Conservation (phyloP, 306 rosid species). For the Datisca glomerata region DNA sequence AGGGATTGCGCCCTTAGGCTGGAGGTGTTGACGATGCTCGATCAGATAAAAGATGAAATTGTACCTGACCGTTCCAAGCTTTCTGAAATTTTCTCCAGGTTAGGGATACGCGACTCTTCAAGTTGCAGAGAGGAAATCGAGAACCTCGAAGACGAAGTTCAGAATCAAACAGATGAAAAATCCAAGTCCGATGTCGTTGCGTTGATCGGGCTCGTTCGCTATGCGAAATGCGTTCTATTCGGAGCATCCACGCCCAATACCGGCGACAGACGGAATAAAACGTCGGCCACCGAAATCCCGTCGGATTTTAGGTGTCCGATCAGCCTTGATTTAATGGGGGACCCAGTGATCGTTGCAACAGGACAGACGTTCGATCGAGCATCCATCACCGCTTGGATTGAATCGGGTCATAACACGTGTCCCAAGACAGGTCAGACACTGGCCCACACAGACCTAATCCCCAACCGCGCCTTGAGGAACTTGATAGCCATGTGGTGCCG, state of each 20-base stretch:
- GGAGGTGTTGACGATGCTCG: conserved; percentile 36
- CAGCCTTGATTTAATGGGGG: conserved; percentile 62
- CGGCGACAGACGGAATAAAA: conserved; percentile 8
- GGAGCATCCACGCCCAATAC: conserved; percentile 45
- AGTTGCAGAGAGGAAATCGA: conserved; percentile 69
- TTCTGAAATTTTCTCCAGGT: conserved; percentile 27
- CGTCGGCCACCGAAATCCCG: conserved; percentile 36
- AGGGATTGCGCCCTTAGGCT: conserved; percentile 30
- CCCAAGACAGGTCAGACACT: conserved; percentile 82
- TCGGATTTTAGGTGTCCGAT: conserved; percentile 79
- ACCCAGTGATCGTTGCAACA: conserved; percentile 85
- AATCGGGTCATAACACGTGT: conserved; percentile 84
- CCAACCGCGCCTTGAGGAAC: conserved; percentile 55
- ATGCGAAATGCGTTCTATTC: conserved; percentile 67
- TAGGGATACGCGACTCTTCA: conserved; percentile 46
- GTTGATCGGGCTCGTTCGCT: conserved; percentile 72
- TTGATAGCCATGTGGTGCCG: conserved; percentile 82
- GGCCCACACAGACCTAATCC: conserved; percentile 54
- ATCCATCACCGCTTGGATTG: conserved; percentile 65
- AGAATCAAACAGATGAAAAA: conserved; percentile 49
- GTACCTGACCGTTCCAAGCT: conserved; percentile 38
- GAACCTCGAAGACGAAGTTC: conserved; percentile 58
- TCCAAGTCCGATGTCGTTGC: conserved; percentile 44
- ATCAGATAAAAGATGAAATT: conserved; percentile 55
- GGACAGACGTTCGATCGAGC: conserved; percentile 92